Evolutionary conservation across 768 basidiomycete genomes (phyloP), one percentile per base, ranked within the genome.

Genomic region (Porphyrellus cyaneotinctus): DNA sequence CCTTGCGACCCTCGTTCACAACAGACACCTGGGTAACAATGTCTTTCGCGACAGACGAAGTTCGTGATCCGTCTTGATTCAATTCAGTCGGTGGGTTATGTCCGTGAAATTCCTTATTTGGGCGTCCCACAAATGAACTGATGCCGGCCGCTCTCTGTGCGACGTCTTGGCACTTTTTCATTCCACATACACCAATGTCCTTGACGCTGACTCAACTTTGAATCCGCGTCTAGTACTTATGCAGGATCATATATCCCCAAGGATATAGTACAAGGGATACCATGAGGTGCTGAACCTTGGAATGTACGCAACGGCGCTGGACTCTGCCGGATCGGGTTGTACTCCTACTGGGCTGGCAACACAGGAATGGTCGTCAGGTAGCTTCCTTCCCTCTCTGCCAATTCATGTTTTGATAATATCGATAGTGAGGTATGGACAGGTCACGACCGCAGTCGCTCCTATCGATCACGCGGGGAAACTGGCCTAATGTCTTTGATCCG

Each of bases 191-290:
- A 62, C 70, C 1, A 28, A 61, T 72, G 48, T 56, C 58, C 41
- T 39, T 47, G 35, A 54, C 30, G 17, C 48, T 74, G 8, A 58
- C 61, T 9, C 20, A 18, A 4, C n/a, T n/a, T n/a, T n/a, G n/a
- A n/a, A n/a, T n/a, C n/a, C n/a, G n/a, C n/a, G n/a, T n/a, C n/a
- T n/a, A n/a, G n/a, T n/a, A n/a, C n/a, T n/a, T n/a, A n/a, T n/a
- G n/a, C n/a, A n/a, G n/a, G n/a, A n/a, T n/a, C n/a, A n/a, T n/a
- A 73, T 47, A 45, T 75, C 23, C 44, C 60, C 12, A 71, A 73
- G 52, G 64, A 62, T 42, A 36, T 67, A 18, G 64, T 54, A 37
- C 51, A 55, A 14, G 72, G 73, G 20, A 58, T 5, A 58, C 51
- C 41, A 47, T 30, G 61, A 70, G n/a, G 68, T 65, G 31, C 44